Conservation (phyloP, 164 flowering plant species). For the Stephania yunnanensis region DNA sequence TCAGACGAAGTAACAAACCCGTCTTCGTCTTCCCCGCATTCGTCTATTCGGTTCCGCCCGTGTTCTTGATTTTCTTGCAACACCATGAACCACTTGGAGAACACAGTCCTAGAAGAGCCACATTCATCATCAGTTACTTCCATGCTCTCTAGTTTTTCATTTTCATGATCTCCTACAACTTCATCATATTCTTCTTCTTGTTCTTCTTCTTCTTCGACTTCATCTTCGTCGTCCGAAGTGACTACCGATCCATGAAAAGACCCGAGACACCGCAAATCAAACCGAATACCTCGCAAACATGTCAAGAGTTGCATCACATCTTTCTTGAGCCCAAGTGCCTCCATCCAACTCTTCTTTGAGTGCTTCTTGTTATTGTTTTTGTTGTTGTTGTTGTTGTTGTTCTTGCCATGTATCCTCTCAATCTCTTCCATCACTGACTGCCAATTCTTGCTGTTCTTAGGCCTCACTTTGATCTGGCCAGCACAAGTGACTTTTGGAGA, state of each 20-base stretch:
- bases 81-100: conserved; percentile 87
- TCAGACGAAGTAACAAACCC: background rate
- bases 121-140: conserved; percentile 18
- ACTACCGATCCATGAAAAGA: conserved; percentile 35
- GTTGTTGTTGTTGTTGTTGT: conserved; percentile 22
- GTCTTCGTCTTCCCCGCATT: conserved; percentile 1
- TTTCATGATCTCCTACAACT: conserved; percentile 15
- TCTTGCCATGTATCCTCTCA: conserved; percentile 59
- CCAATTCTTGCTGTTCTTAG: conserved; percentile 74
- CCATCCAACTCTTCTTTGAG: conserved; percentile 50
- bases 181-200: conserved; percentile 13
- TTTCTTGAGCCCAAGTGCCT: conserved; percentile 68
- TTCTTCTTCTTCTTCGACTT: conserved; percentile 36
- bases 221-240: conserved; percentile 45
- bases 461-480: conserved; percentile 79
- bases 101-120: conserved; percentile 38
- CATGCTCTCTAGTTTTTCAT: conserved; percentile 14
- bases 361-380: conserved; percentile 23
- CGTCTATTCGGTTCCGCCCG: conserved; percentile 2
- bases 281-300: conserved; percentile 46
- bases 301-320: conserved; percentile 72
- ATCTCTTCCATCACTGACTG: conserved; percentile 94
- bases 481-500: conserved; percentile 95
- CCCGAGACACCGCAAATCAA: conserved; percentile 80
- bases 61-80: conserved; percentile 48